Evolutionary conservation across 1,139 yeast species (phyloP).

Genomic region (Kodamaea sp.): DNA sequence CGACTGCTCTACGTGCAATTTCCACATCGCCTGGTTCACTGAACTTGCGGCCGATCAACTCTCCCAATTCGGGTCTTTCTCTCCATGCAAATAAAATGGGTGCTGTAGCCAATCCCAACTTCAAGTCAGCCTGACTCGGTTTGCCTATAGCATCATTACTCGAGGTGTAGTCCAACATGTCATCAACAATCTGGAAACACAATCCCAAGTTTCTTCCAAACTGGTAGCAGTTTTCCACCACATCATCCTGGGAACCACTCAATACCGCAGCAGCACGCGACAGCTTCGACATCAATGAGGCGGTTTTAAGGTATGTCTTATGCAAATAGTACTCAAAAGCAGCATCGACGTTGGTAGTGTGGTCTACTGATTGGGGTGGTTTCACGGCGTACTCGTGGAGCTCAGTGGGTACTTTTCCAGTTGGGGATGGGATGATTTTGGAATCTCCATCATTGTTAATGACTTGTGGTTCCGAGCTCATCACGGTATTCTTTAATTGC

Average conservation of each 20-base stretch:
- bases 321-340: constrained; percentile 94
- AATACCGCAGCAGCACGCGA: constrained; percentile 92
- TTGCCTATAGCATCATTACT: constrained; percentile 83
- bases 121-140: constrained; percentile 93
- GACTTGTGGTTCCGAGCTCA: constrained; percentile 46
- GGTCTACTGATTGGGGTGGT: constrained; percentile 47
- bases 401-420: constrained; percentile 62
- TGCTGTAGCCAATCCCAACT: constrained; percentile 94
- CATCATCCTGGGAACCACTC: constrained; percentile 74
- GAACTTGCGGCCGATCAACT: constrained; percentile 81
- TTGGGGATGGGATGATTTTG: constrained; percentile 57
- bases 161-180: constrained; percentile 90
- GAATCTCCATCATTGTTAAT: constrained; percentile 50
- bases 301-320: constrained; percentile 93
- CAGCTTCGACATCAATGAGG: constrained; percentile 92
- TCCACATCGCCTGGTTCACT: constrained; percentile 81
- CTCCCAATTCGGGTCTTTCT: constrained; percentile 80
- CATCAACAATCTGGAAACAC: constrained; percentile 96
- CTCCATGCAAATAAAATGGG: constrained; percentile 96
- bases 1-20: constrained; percentile 72
- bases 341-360: constrained; percentile 72
- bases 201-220: constrained; percentile 93
- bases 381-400: constrained; percentile 62
- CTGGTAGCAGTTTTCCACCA: constrained; percentile 82
- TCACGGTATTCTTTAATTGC: constrained; percentile 92